Base-by-base conservation (phyloP, 2,329 filamentous ascomycete species). In the Pseudocercospora eumusae region DNA sequence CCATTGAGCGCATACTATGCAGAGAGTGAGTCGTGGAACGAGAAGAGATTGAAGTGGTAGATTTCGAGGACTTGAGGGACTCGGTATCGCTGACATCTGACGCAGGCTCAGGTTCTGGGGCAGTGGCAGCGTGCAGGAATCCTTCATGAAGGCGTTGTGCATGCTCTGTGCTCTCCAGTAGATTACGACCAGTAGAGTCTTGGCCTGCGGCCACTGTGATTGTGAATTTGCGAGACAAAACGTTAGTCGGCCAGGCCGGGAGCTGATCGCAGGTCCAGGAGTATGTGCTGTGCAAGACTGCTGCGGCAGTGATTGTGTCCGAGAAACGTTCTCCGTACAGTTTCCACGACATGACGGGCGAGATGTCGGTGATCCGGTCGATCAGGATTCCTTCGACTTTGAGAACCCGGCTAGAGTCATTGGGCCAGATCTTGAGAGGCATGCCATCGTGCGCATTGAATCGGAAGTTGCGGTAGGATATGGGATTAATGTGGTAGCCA, bases 391-490 rank as follows among this genome's bases (percentile, higher is more conserved):
- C 59, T 45, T 57, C 27, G 8, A 61, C 59, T 18, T 54, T 54
- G 15, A 61, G 33, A 3, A 61, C 59, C 8, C 54, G 54, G n/a
- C 53, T 57, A 7, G 59, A 61, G 28, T 61, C 59, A 23, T 61
- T 61, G 10, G 53, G 59, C 59, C 59, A 61, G 13, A 61, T 54
- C 15, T 36, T 25, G n/a, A 61, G 54, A 11, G 59, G 54, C 25
- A 57, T 40, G n/a, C 13, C 50, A 18, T 57, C 55, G 45, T 61
- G 40, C n/a, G 59, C 59, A 25, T 61, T 61, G 54, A 61, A 61
- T 20, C 59, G 59, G 15, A 61, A 61, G 25, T 56, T 57, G 28
- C 54, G 59, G 33, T 61, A 61, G 15, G 54, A 61, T n/a, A 61
- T 61, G 8, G 59, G 59, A 27, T 61, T 57, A 33, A 61, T 57